Base-by-base conservation (phyloP, 1,139 yeast genomes). In the Kurtzmaniella quercitrusa region DNA sequence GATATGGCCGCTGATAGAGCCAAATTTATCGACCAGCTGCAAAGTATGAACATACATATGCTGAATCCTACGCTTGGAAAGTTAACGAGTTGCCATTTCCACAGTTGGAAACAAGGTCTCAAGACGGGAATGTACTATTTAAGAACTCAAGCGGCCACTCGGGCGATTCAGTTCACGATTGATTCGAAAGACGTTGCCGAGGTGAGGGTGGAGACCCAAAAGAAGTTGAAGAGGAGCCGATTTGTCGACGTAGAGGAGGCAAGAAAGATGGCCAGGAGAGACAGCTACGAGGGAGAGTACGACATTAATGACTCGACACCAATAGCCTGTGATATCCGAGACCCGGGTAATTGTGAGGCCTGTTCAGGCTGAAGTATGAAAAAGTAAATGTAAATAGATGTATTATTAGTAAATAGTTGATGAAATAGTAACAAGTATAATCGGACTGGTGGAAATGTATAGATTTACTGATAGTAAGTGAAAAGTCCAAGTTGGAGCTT, bases 111-210 rank as follows among this genome's bases (percentile, higher is more conserved):
- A 66, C 86, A 84, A 72, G 98, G 98, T 39, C 77, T 93, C 61
- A 93, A 93, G 76, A 93, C 98, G 4, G 98, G 98, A 49, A 91
- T 93, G 96, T 93, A 93, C 74, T 93, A 93, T 67, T 72, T 93
- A 62, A 80, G 98, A 62, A 91, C 98, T 5, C 94, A 86, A 71
- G 96, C 97, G 31, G 97, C 98, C 2, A 77, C 96, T 24, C 83
- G 93, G 43, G 96, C 98, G 27, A 91, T 91, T 54, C 95, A 90
- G 68, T 91, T 89, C 61, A 91, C 97, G 9, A 81, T 91, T 40
- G 95, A 87, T 59, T 39, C 43, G 1, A 46, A 49, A 2, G 55
- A 54, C n/a, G 53, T 55, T 1, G 43, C 44, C 11, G 45, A 75
- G 76, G 45, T 46, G 2, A 45, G 40, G 4, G 34, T 45, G 15